Percentiles rank a stretch among this genome's conserved stretches.
These are phyloP conservation scores for Lagerstroemia speciosa DNA, from an alignment of 345 rosid species.

Conservation along the genomic window DNA sequence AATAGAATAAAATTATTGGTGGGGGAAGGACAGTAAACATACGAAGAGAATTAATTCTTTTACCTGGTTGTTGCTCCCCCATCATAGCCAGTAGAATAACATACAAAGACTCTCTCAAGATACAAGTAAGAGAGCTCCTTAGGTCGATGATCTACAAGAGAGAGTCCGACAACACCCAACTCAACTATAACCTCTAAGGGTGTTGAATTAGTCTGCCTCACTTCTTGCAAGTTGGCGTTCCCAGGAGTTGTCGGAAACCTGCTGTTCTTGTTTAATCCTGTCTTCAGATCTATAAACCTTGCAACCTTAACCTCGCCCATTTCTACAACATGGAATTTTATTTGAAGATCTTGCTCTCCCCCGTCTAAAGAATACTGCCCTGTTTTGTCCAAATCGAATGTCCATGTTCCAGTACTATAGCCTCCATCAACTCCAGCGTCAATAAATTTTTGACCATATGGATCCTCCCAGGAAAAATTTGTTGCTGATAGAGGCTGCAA, in stretches of 20 bases:
- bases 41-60: background rate
- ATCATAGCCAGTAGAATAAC: constrained; percentile 90
- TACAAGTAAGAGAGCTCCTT: constrained; percentile 73
- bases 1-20: background rate
- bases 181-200: constrained; percentile 77
- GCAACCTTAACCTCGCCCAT: constrained; percentile 62
- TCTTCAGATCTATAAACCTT: constrained; percentile 44
- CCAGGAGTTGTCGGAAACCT: constrained; percentile 28
- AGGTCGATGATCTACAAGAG: constrained; percentile 78
- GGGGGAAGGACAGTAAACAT: background rate
- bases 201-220: constrained; percentile 25
- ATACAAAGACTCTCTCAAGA: constrained; percentile 66
- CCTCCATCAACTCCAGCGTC: constrained; percentile 56
- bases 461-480: constrained; percentile 89
- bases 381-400: constrained; percentile 54
- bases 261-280: constrained; percentile 28
- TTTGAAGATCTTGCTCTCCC: constrained; percentile 27
- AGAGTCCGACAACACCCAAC: constrained; percentile 83
- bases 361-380: constrained; percentile 35
- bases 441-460: constrained; percentile 73
- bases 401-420: constrained; percentile 30
- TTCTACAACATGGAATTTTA: constrained; percentile 59
- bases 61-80: constrained; percentile 93
- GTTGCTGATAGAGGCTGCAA: constrained; percentile 64
- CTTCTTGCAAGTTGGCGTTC: constrained; percentile 30